These are phyloP conservation scores for Manihot esculenta DNA, from an alignment of 441 rosid genomes.

Conservation along the genomic window DNA sequence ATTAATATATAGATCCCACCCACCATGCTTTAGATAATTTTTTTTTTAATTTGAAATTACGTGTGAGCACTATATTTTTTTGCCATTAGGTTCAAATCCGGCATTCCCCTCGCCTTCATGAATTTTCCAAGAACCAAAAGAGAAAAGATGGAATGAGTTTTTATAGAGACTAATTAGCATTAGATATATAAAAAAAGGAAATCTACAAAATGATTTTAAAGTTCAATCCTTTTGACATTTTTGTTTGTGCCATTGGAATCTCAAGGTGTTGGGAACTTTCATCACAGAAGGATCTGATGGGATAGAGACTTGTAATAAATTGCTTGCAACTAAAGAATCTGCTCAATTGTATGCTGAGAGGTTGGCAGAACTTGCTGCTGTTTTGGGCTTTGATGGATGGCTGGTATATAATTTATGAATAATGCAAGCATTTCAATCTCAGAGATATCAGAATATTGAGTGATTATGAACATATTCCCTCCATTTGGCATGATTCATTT, in stretches of 20 bases:
- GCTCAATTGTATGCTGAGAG: constrained; percentile 63
- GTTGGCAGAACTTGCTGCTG: constrained; percentile 66
- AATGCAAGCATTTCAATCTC: background rate
- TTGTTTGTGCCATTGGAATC: constrained; percentile 27
- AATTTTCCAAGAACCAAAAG: no score
- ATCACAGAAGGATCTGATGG: constrained; percentile 83
- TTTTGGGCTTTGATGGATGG: constrained; percentile 87
- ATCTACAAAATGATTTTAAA: background rate
- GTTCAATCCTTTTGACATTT: background rate
- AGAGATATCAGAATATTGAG: no score
- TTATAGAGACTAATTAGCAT: no score
- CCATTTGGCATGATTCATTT: no score
- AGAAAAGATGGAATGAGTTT: background rate
- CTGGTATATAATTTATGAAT: constrained; percentile 44
- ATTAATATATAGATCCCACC: no score
- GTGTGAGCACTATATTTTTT: no score
- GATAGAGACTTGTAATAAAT: constrained; percentile 39
- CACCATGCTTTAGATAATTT: no score
- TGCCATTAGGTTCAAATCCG: no score
- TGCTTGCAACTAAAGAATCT: constrained; percentile 65
- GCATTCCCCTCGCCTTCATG: no score
- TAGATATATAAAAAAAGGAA: no score
- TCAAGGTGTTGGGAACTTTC: constrained; percentile 83
- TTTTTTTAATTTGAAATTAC: no score
- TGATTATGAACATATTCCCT: no score